These are phyloP conservation scores for Candida xiaguanensis DNA, from an alignment of 805 yeast species.

Conservation along the genomic window DNA sequence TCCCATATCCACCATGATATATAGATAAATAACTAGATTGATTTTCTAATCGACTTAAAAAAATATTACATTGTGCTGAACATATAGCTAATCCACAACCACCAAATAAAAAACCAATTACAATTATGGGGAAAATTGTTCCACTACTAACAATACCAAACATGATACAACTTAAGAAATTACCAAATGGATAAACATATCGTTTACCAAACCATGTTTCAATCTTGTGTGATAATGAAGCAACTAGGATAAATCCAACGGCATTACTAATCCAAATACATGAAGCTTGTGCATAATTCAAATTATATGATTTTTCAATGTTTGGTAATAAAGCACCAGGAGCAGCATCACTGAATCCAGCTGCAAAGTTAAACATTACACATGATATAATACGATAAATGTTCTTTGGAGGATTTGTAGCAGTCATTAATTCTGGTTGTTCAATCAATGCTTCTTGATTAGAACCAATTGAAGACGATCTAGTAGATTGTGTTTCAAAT, in stretches of 20 bases:
- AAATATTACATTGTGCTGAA: conserved; percentile 50
- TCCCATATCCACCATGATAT: conserved; percentile 67
- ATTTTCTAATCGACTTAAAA: conserved; percentile 46
- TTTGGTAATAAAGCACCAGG: conserved; percentile 59
- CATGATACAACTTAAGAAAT: conserved; percentile 32
- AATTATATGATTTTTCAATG: conserved; percentile 46
- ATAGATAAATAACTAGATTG: conserved; percentile 58
- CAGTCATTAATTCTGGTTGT: conserved; percentile 23
- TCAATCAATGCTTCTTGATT: background rate
- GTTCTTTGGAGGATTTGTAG: conserved; percentile 42
- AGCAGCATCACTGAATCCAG: conserved; percentile 53
- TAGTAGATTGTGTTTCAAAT: conserved; percentile 1
- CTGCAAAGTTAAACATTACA: conserved; percentile 36
- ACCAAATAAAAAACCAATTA: conserved; percentile 51
- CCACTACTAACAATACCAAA: conserved; percentile 47
- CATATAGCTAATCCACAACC: conserved; percentile 54
- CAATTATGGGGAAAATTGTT: conserved; percentile 45
- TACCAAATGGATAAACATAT: conserved; percentile 39
- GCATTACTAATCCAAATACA: conserved; percentile 58
- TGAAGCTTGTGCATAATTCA: conserved; percentile 53
- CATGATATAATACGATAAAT: conserved; percentile 38
- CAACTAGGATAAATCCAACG: conserved; percentile 50
- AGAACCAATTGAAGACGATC: background rate
- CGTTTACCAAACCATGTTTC: conserved; percentile 39
- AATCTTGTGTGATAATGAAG: conserved; percentile 44